Evolutionary conservation across 257 asterid genomes (phyloP).

Genomic region (Solanum bulbocastanum): DNA sequence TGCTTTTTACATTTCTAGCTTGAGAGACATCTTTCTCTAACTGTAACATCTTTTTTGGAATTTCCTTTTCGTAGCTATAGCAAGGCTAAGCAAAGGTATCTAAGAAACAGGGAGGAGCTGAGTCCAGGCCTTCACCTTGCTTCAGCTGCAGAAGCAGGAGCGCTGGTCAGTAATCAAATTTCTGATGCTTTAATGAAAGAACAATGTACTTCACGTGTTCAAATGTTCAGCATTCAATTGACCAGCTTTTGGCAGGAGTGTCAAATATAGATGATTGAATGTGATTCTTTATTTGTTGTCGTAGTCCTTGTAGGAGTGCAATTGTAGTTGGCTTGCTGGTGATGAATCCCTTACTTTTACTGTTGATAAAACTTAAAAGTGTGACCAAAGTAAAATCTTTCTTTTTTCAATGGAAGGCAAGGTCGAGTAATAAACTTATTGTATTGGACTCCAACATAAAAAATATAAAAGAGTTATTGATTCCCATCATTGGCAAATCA

Average conservation of each 20-base stretch:
- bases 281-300: background rate
- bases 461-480: background rate
- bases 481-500: background rate
- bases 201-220: background rate
- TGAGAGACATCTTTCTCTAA: background rate
- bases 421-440: background rate
- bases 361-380: background rate
- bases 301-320: background rate
- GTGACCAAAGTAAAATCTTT: background rate
- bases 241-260: background rate
- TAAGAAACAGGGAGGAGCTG: constrained; percentile 56
- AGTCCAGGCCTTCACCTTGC: constrained; percentile 89
- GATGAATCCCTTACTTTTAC: background rate
- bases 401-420: background rate
- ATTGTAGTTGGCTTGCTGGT: background rate
- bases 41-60: background rate
- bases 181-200: background rate
- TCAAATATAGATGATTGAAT: background rate
- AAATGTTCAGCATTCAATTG: background rate
- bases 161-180: constrained; percentile 53
- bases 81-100: constrained; percentile 79
- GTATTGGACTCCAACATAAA: background rate
- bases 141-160: constrained; percentile 99
- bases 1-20: background rate
- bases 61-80: constrained; percentile 39